Conservation (phyloP, 1,139 yeast species). For the Debaryomyces udenii region DNA sequence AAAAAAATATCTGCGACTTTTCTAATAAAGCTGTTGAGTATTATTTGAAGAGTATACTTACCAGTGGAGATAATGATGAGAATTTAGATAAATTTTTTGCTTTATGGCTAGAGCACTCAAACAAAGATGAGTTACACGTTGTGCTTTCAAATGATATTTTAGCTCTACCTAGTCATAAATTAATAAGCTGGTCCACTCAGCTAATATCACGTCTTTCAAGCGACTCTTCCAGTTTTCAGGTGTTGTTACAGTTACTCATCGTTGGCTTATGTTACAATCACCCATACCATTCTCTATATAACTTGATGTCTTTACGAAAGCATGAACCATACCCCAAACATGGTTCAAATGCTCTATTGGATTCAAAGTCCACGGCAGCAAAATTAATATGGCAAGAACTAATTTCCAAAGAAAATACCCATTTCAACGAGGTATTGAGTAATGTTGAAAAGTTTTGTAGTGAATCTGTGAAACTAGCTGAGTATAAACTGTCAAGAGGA, state of each 20-base stretch:
- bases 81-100: slow-evolving; percentile 80
- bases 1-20: slow-evolving; percentile 44
- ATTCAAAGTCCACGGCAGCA: slow-evolving; percentile 56
- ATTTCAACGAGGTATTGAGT: slow-evolving; percentile 20
- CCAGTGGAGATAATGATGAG: slow-evolving; percentile 54
- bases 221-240: slow-evolving; percentile 58
- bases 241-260: slow-evolving; percentile 52
- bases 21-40: slow-evolving; percentile 59
- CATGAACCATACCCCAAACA: slow-evolving; percentile 40
- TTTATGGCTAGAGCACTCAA: slow-evolving; percentile 75
- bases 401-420: slow-evolving; percentile 8
- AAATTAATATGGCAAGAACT: slow-evolving; percentile 44
- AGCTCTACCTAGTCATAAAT: slow-evolving; percentile 57
- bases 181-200: slow-evolving; percentile 84
- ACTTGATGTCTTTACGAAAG: slow-evolving; percentile 58
- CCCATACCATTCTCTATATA: slow-evolving; percentile 79
- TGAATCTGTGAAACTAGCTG: slow-evolving; percentile 55
- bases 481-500: slow-evolving; percentile 41
- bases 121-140: slow-evolving; percentile 41
- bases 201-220: slow-evolving; percentile 69
- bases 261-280: slow-evolving; percentile 57
- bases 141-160: slow-evolving; percentile 33
- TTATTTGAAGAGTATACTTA: slow-evolving; percentile 57
- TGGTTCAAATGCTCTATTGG: slow-evolving; percentile 35
- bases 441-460: slow-evolving; percentile 55